Evolutionary conservation across 2,329 filamentous ascomycete genomes (phyloP).

Genomic region (Zarea fungicola): DNA sequence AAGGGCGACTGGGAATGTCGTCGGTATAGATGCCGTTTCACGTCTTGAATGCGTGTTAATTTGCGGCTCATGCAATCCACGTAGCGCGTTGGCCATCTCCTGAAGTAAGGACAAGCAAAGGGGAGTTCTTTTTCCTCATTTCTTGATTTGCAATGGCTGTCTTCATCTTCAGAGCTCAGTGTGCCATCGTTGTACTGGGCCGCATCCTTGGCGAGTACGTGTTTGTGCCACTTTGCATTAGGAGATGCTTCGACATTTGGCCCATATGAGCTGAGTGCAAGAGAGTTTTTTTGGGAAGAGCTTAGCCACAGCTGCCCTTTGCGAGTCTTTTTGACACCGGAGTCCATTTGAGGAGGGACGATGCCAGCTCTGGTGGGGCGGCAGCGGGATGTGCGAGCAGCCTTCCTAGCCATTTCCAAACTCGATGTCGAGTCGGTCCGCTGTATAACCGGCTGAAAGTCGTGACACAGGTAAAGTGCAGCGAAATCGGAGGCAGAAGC

Average conservation of each 20-base stretch:
- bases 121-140: not conserved
- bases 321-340: not conserved
- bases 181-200: not conserved
- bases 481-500: not conserved
- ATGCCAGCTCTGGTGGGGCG: not conserved
- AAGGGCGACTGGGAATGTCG: slow-evolving; percentile 10
- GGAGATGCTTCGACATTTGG: not conserved
- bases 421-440: not conserved
- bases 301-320: not conserved
- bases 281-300: not conserved
- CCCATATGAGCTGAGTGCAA: not conserved
- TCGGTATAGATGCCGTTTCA: slow-evolving; percentile 18
- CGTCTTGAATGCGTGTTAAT: slow-evolving; percentile 17
- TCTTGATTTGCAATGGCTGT: slow-evolving; percentile 7
- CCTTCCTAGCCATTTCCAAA: not conserved
- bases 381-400: not conserved
- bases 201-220: not conserved
- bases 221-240: not conserved
- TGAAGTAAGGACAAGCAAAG: slow-evolving; percentile 18
- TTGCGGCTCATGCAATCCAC: slow-evolving; percentile 15
- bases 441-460: not conserved
- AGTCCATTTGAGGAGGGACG: not conserved
- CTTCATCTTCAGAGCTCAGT: slow-evolving; percentile 8
- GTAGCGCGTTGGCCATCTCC: slow-evolving; percentile 13
- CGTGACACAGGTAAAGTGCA: not conserved